Evolutionary conservation across 2,329 filamentous ascomycete genomes (phyloP).

Genomic region (Penicillium sp.): DNA sequence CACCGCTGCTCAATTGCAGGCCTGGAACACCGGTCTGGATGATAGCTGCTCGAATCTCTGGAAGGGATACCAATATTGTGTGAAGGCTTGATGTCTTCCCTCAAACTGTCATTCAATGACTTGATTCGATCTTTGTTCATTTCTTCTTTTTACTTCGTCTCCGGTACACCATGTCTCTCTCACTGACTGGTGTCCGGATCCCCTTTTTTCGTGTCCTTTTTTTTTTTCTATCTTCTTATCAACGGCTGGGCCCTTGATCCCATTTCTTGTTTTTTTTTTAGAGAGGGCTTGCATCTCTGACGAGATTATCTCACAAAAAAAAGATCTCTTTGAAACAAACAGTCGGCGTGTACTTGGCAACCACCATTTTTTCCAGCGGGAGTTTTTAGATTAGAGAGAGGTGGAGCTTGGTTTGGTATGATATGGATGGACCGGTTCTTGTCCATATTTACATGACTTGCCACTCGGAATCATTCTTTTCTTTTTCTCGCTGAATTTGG

Average conservation of each 20-base stretch:
- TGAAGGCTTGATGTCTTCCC: constrained; percentile 24
- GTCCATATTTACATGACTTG: neutral
- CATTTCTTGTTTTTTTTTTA: neutral
- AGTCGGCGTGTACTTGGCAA: constrained; percentile 11
- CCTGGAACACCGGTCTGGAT: constrained; percentile 38
- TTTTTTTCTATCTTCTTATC: neutral
- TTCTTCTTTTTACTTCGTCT: constrained; percentile 7
- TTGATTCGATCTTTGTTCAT: neutral
- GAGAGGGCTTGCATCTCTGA: neutral
- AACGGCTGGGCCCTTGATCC: constrained; percentile 6
- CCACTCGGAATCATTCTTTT: neutral
- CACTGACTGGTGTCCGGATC: neutral
- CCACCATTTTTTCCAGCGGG: neutral
- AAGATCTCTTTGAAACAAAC: constrained; percentile 17
- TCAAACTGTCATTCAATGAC: neutral
- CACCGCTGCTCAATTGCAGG: constrained; percentile 28
- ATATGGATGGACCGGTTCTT: constrained; percentile 12
- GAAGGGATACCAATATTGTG: constrained; percentile 40
- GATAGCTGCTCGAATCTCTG: constrained; percentile 39
- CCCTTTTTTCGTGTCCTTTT: neutral
- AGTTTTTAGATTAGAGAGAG: neutral
- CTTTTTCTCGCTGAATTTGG: neutral
- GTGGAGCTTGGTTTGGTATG: neutral
- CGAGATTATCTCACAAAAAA: constrained; percentile 11
- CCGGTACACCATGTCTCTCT: neutral